These are phyloP conservation scores for Betula pendula DNA, from an alignment of 306 rosid species.

Conservation along the genomic window DNA sequence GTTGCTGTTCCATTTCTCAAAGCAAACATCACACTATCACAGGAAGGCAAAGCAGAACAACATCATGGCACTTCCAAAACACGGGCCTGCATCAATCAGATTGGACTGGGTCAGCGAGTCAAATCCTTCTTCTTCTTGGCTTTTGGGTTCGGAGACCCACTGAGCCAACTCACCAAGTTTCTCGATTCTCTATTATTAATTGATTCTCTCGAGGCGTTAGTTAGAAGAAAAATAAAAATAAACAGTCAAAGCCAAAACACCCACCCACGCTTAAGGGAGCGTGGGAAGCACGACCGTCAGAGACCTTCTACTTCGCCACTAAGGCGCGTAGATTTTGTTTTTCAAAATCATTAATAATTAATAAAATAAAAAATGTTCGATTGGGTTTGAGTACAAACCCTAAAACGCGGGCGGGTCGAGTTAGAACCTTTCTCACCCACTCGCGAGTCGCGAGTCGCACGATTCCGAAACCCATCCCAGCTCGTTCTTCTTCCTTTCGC, in stretches of 20 bases:
- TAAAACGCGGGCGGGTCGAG: conserved; percentile 74
- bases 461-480: conserved; percentile 33
- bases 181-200: not conserved
- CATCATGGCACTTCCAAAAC: no score
- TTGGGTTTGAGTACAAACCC: conserved; percentile 12
- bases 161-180: conserved; percentile 16
- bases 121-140: not conserved
- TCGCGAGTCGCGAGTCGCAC: conserved; percentile 65
- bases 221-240: no score
- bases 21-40: not conserved
- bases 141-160: not conserved
- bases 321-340: not conserved
- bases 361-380: not conserved
- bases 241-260: not conserved
- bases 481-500: conserved; percentile 29
- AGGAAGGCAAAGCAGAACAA: not conserved
- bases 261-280: not conserved
- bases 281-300: not conserved
- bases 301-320: not conserved
- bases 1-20: not conserved
- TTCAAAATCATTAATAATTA: not conserved
- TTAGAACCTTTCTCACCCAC: conserved; percentile 54
- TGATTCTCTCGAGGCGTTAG: no score
- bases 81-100: no score
- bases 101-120: not conserved